Percentiles rank a stretch among this genome's conserved stretches.
Evolutionary conservation across 2,329 filamentous ascomycete genomes (phyloP).

Genomic region (Conoideocrella luteorostrata): DNA sequence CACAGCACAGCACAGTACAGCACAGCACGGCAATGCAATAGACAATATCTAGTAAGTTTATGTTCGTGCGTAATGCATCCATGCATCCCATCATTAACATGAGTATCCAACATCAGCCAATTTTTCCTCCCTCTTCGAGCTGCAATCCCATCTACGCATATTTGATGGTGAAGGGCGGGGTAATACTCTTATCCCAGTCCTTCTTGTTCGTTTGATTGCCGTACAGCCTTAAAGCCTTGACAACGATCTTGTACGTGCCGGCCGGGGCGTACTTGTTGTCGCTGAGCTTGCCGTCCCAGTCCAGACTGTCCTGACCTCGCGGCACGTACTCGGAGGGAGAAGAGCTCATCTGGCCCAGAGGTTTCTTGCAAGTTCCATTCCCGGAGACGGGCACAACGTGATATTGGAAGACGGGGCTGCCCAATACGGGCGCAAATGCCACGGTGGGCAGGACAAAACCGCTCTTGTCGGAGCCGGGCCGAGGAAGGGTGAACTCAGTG

Average conservation of each 20-base stretch:
- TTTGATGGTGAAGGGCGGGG: conserved; percentile 4
- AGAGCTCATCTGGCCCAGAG: conserved; percentile 26
- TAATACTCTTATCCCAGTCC: conserved; percentile 14
- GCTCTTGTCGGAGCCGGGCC: conserved; percentile 9
- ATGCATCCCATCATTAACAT: too few species aligned
- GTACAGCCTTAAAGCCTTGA: conserved; percentile 12
- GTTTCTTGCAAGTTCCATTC: conserved; percentile 22
- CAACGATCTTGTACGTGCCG: conserved; percentile 28
- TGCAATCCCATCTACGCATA: background rate
- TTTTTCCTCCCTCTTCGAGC: too few species aligned
- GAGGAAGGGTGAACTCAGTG: conserved; percentile 8
- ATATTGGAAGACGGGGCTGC: conserved; percentile 13
- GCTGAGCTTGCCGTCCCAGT: conserved; percentile 35
- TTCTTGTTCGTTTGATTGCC: conserved; percentile 9
- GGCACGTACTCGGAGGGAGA: conserved; percentile 25
- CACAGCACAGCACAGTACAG: too few species aligned
- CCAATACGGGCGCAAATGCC: conserved; percentile 17
- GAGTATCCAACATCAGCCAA: too few species aligned
- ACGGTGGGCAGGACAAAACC: conserved; percentile 24
- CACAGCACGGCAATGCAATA: too few species aligned
- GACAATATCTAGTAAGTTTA: too few species aligned
- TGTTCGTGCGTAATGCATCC: too few species aligned
- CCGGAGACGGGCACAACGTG: conserved; percentile 8
- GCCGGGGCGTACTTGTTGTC: conserved; percentile 34
- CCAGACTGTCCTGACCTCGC: conserved; percentile 11